Percentiles rank a stretch among this genome's conserved stretches.
Conservation (phyloP, 176 grass and related monocot species). For the Phoenix dactylifera region DNA sequence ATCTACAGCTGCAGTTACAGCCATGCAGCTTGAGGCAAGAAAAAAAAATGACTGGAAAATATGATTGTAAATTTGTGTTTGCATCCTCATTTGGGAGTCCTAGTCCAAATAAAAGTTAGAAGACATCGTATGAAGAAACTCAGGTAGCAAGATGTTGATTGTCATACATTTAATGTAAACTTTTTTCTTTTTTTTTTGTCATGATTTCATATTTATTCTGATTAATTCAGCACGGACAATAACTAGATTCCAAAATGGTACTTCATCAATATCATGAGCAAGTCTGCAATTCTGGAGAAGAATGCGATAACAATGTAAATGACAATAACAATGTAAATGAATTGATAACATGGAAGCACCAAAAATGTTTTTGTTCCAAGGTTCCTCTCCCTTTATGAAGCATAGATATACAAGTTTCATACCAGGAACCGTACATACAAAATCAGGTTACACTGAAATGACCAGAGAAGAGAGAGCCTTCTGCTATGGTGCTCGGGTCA, state of each 20-base stretch:
- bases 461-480: constrained; percentile 22
- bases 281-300: not conserved
- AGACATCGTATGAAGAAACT: no score
- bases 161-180: no score
- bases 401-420: constrained; percentile 14
- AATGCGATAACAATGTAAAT: not conserved
- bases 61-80: no score
- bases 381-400: not conserved
- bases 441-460: constrained; percentile 13
- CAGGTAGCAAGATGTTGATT: no score
- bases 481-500: constrained; percentile 20
- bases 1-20: no score
- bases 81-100: no score
- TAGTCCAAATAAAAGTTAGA: no score
- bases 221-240: not conserved
- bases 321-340: not conserved
- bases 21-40: no score
- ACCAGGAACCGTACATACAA: constrained; percentile 9
- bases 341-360: not conserved
- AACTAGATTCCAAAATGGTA: not conserved
- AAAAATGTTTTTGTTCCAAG: not conserved
- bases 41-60: no score
- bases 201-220: no score
- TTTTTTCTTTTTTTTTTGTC: no score
- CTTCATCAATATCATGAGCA: not conserved